These are phyloP conservation scores for Isoetes taiwanensis DNA, from an alignment of 75 land plant genomes.

Conservation along the genomic window DNA sequence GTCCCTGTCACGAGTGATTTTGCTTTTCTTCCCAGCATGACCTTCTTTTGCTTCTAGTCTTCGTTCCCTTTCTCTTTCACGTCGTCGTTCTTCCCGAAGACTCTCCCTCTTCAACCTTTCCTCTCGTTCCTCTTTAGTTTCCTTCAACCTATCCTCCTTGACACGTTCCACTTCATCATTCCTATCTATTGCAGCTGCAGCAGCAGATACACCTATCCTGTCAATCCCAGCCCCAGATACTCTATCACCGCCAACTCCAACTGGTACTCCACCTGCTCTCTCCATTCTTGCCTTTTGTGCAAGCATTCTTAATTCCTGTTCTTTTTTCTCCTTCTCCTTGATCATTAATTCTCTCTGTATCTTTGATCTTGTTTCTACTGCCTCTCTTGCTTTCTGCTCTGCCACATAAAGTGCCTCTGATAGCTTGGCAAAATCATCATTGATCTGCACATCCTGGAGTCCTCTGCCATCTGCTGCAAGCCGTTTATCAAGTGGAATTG, in stretches of 20 bases:
- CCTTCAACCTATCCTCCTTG: constrained; percentile 32
- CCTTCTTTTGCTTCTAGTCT: constrained; percentile 82
- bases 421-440: constrained; percentile 88
- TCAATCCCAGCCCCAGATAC: constrained; percentile 22
- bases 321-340: constrained; percentile 97
- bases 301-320: constrained; percentile 59
- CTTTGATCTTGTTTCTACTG: constrained; percentile 88
- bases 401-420: constrained; percentile 89
- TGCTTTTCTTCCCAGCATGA: constrained; percentile 80
- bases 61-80: constrained; percentile 83
- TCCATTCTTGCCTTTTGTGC: constrained; percentile 82
- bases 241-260: constrained; percentile 22
- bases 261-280: constrained; percentile 48
- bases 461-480: constrained; percentile 97
- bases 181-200: constrained; percentile 20
- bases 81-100: constrained; percentile 58
- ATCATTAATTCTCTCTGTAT: constrained; percentile 70
- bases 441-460: constrained; percentile 89
- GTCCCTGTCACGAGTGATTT: constrained; percentile 83
- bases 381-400: constrained; percentile 95
- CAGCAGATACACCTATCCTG: not conserved
- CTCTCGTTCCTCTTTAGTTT: constrained; percentile 64
- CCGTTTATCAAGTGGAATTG: constrained; percentile 85
- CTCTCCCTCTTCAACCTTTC: constrained; percentile 60
- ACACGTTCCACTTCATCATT: constrained; percentile 21